A percentile compares a stretch with the other conserved stretches of the same genome.
These are phyloP conservation scores for Plenodomus lindquistii DNA, from an alignment of 2,329 filamentous ascomycete species.

Conservation along the genomic window DNA sequence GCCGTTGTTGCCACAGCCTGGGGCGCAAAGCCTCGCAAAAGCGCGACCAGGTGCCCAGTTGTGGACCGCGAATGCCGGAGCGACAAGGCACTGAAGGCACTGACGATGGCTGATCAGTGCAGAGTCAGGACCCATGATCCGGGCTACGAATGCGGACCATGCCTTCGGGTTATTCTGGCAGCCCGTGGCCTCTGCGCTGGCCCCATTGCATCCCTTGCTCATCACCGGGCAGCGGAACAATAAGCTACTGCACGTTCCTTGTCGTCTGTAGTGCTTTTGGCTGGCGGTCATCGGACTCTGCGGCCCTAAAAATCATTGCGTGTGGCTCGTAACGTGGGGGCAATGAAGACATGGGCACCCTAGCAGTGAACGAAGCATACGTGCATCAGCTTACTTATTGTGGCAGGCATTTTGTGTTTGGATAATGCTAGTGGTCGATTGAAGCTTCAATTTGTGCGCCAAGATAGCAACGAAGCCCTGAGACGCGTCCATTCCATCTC, in stretches of 20 bases:
- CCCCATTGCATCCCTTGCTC: conserved; percentile 3
- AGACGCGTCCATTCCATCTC: conserved; percentile 1
- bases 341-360: too few relatives aligned
- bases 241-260: neutral
- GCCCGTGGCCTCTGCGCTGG: neutral
- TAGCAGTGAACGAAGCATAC: conserved; percentile 4
- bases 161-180: conserved; percentile 12
- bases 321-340: neutral
- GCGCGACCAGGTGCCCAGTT: conserved; percentile 8
- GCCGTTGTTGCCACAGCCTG: conserved; percentile 24
- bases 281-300: neutral
- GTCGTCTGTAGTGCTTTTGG: neutral
- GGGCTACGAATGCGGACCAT: conserved; percentile 11
- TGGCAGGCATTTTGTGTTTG: neutral
- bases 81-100: conserved; percentile 8
- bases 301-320: neutral
- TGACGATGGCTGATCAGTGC: conserved; percentile 6
- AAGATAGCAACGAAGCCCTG: conserved; percentile 10
- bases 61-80: conserved; percentile 10
- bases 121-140: conserved; percentile 11
- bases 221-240: conserved; percentile 14
- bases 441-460: conserved; percentile 15
- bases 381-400: conserved; percentile 10
- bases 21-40: conserved; percentile 26
- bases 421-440: conserved; percentile 1